Conservation (phyloP, 768 basidiomycete species). For the Leccinellum albellum region DNA sequence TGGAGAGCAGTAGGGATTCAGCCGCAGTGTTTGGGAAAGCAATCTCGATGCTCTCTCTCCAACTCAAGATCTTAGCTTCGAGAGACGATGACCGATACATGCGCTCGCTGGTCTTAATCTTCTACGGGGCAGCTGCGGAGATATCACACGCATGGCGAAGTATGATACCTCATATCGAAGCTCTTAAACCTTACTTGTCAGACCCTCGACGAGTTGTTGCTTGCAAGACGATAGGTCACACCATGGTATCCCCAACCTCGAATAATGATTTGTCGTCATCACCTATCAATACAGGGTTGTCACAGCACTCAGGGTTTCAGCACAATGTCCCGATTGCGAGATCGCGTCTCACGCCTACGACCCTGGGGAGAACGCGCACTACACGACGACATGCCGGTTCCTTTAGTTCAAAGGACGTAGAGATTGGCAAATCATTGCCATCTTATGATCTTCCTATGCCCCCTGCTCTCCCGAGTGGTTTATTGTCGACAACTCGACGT, state of each 20-base stretch:
- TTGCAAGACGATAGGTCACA: slow-evolving; percentile 27
- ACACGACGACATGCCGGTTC: slow-evolving; percentile 88
- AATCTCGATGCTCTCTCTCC: slow-evolving; percentile 75
- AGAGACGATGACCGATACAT: slow-evolving; percentile 85
- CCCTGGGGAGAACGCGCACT: slow-evolving; percentile 46
- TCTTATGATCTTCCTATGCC: slow-evolving; percentile 47
- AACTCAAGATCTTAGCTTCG: slow-evolving; percentile 71
- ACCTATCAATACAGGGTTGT: slow-evolving; percentile 26
- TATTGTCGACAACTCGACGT: slow-evolving; percentile 37
- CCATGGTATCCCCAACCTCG: slow-evolving; percentile 23
- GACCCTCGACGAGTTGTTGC: slow-evolving; percentile 38
- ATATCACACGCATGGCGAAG: slow-evolving; percentile 81
- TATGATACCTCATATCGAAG: slow-evolving; percentile 67
- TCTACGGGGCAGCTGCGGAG: slow-evolving; percentile 89
- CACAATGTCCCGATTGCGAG: slow-evolving; percentile 28
- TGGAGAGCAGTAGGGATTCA: slow-evolving; percentile 82
- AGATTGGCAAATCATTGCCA: slow-evolving; percentile 77
- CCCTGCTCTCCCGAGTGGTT: slow-evolving; percentile 23
- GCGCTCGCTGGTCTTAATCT: slow-evolving; percentile 77
- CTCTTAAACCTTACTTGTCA: slow-evolving; percentile 60
- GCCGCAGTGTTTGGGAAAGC: slow-evolving; percentile 84
- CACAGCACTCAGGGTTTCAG: slow-evolving; percentile 20
- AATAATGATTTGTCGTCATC: slow-evolving; percentile 25
- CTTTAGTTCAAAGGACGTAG: slow-evolving; percentile 89
- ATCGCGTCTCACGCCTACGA: slow-evolving; percentile 26